Evolutionary conservation across 2,329 filamentous ascomycete genomes (phyloP).

Genomic region (Tolypocladium endophyticum): DNA sequence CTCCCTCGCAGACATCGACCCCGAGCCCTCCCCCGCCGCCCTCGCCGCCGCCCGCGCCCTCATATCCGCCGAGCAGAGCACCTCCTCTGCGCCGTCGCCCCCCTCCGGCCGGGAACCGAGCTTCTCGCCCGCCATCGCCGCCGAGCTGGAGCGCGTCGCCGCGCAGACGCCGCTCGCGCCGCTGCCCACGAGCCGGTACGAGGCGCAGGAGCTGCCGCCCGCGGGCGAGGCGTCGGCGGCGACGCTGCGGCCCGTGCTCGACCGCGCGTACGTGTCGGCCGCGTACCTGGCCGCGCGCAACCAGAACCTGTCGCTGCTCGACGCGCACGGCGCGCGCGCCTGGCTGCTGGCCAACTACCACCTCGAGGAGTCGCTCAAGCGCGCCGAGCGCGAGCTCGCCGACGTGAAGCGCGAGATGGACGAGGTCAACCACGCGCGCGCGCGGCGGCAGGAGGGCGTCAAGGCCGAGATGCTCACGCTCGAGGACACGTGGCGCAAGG

Average conservation of each 20-base stretch:
- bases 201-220: slow-evolving; percentile 51
- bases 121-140: slow-evolving; percentile 55
- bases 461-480: slow-evolving; percentile 62
- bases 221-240: slow-evolving; percentile 9
- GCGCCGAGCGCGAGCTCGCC: slow-evolving; percentile 65
- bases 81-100: slow-evolving; percentile 28
- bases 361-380: slow-evolving; percentile 55
- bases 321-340: slow-evolving; percentile 75
- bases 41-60: slow-evolving; percentile 59
- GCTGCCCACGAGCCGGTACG: slow-evolving; percentile 71
- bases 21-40: slow-evolving; percentile 51
- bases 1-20: slow-evolving; percentile 61
- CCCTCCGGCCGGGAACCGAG: slow-evolving; percentile 38
- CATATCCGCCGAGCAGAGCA: slow-evolving; percentile 54
- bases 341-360: slow-evolving; percentile 83
- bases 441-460: slow-evolving; percentile 58
- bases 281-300: slow-evolving; percentile 42
- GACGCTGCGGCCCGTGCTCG: slow-evolving; percentile 52
- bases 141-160: slow-evolving; percentile 60
- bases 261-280: slow-evolving; percentile 37
- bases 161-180: slow-evolving; percentile 31
- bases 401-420: slow-evolving; percentile 60
- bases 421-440: slow-evolving; percentile 58
- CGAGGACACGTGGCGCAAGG: slow-evolving; percentile 69
- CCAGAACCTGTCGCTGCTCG: slow-evolving; percentile 59